Percentiles rank a stretch among this genome's conserved stretches.
phyloP scores from a whole-genome alignment of 257 asterid species.

The Scutellaria minor region DNA sequence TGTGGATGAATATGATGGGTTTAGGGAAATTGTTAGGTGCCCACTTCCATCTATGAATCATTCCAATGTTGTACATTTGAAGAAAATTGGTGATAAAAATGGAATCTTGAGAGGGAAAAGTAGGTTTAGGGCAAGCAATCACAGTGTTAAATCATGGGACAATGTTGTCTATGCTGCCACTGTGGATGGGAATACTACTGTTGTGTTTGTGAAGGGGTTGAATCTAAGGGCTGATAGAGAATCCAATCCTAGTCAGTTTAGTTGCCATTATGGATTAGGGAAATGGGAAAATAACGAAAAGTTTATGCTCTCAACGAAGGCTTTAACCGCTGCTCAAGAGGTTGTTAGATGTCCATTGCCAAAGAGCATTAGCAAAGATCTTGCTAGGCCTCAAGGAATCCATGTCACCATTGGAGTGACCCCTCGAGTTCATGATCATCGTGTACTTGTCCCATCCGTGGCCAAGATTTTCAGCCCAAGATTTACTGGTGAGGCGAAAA shows the following conservation, averaged over 20 bases:
- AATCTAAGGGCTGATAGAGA: constrained; percentile 71
- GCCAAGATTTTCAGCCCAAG: constrained; percentile 56
- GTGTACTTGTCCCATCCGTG: constrained; percentile 67
- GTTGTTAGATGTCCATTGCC: constrained; percentile 84
- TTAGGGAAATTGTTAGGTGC: constrained; percentile 70
- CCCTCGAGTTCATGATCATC: constrained; percentile 50
- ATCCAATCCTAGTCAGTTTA: constrained; percentile 64
- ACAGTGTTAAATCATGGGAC: constrained; percentile 69
- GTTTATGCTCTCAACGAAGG: constrained; percentile 52
- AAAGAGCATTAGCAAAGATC: constrained; percentile 45
- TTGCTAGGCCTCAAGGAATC: constrained; percentile 59
- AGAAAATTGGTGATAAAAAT: constrained; percentile 39
- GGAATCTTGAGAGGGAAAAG: constrained; percentile 36
- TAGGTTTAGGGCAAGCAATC: constrained; percentile 45
- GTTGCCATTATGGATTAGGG: constrained; percentile 74
- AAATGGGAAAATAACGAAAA: constrained; percentile 41
- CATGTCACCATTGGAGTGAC: constrained; percentile 63
- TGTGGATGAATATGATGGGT: constrained; percentile 69
- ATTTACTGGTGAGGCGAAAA: constrained; percentile 29
- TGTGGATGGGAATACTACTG: constrained; percentile 68
- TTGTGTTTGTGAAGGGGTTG: constrained; percentile 89
- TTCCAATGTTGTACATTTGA: constrained; percentile 52
- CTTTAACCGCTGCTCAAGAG: constrained; percentile 89
- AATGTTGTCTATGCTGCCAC: constrained; percentile 67
- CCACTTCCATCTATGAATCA: constrained; percentile 60